phyloP scores from a whole-genome alignment of 768 basidiomycete species.

The Dioszegia hungarica region DNA sequence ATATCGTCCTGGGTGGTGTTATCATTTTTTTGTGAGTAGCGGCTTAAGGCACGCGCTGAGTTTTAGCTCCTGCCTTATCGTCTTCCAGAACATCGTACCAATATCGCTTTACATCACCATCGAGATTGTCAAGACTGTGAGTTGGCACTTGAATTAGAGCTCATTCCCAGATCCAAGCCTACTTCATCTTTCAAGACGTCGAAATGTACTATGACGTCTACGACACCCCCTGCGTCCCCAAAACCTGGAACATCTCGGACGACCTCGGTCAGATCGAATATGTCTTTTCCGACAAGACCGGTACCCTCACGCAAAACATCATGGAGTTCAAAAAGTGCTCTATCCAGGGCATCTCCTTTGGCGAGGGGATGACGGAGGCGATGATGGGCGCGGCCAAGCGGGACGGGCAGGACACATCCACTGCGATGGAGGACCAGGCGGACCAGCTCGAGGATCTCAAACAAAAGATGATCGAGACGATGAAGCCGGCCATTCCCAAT shows the following conservation, averaged over 20 bases:
- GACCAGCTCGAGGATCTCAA: conserved; percentile 64
- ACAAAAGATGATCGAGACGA: conserved; percentile 66
- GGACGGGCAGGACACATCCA: conserved; percentile 59
- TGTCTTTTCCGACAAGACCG: conserved; percentile 88
- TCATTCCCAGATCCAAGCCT: conserved; percentile 66
- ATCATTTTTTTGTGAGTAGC: conserved; percentile 81
- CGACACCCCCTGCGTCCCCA: conserved; percentile 84
- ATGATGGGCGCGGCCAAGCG: conserved; percentile 86
- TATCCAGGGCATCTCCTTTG: conserved; percentile 74
- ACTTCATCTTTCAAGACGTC: conserved; percentile 89
- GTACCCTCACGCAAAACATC: conserved; percentile 93
- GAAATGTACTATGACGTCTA: conserved; percentile 90
- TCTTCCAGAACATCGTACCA: conserved; percentile 96
- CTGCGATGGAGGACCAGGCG: conserved; percentile 68
- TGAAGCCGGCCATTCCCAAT: conserved; percentile 81
- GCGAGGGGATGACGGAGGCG: conserved; percentile 92
- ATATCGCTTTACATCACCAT: conserved; percentile 95
- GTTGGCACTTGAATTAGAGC: not conserved
- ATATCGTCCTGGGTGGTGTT: conserved; percentile 65
- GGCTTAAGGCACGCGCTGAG: not conserved
- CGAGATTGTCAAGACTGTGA: conserved; percentile 84
- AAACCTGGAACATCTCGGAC: conserved; percentile 98
- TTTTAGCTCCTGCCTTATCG: conserved; percentile 78
- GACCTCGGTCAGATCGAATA: conserved; percentile 99
- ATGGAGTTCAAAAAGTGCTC: conserved; percentile 99